Evolutionary conservation across 2,329 filamentous ascomycete species (phyloP).

Genomic region (Colletotrichum gloeosporioides): DNA sequence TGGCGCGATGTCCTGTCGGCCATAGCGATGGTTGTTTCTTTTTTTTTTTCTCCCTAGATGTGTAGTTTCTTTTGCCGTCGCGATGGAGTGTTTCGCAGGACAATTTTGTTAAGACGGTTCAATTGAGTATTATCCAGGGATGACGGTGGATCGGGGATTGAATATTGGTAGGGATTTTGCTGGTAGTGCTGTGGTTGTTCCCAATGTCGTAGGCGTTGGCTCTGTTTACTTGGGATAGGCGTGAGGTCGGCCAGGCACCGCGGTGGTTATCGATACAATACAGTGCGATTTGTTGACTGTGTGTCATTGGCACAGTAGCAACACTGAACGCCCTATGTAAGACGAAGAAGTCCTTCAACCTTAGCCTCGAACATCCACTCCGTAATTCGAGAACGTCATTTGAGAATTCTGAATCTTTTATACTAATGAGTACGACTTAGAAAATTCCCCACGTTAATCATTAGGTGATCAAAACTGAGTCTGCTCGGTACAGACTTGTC

Average conservation of each 20-base stretch:
- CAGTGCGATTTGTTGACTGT: background rate
- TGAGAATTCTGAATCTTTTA: too few species aligned
- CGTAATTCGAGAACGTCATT: background rate
- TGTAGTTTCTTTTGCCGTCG: background rate
- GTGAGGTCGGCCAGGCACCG: slow-evolving; percentile 17
- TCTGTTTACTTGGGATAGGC: slow-evolving; percentile 17
- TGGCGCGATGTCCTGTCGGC: slow-evolving; percentile 13
- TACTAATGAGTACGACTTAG: too few species aligned
- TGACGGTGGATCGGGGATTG: background rate
- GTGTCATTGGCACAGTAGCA: background rate
- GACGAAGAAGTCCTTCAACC: too few species aligned
- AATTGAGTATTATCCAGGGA: background rate
- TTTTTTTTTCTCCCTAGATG: slow-evolving; percentile 40
- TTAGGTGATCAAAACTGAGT: too few species aligned
- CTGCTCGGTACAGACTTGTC: too few species aligned
- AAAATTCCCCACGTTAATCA: too few species aligned
- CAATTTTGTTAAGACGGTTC: background rate
- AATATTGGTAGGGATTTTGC: background rate
- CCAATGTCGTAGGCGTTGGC: background rate
- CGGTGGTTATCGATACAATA: slow-evolving; percentile 5
- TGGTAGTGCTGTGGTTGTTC: background rate
- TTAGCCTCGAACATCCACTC: too few species aligned
- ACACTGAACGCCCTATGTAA: too few species aligned
- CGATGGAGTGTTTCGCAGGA: background rate
- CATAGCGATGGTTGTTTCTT: background rate